phyloP scores from a whole-genome alignment of 495 filamentous ascomycete species.

The Rhypophila decipiens region DNA sequence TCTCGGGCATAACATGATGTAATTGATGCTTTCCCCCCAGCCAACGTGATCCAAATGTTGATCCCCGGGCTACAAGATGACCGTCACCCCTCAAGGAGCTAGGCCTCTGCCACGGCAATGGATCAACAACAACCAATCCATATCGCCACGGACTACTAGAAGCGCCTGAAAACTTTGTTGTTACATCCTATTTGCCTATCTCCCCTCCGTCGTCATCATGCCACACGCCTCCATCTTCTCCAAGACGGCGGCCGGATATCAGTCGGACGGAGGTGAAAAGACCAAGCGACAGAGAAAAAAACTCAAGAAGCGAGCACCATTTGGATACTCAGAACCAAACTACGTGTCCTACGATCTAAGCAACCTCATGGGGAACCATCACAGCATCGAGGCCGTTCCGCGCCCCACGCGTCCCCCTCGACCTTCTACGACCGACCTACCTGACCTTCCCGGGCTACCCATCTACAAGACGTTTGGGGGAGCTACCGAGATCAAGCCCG shows the following conservation, averaged over 20 bases:
- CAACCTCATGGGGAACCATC: constrained; percentile 8
- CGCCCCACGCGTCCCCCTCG: constrained; percentile 9
- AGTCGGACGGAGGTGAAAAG: not conserved
- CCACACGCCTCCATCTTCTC: not conserved
- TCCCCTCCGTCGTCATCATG: no score
- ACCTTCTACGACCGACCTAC: not conserved
- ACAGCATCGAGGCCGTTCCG: constrained; percentile 1
- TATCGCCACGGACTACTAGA: not conserved
- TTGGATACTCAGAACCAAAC: not conserved
- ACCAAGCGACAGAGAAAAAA: constrained; percentile 9
- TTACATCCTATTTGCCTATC: not conserved
- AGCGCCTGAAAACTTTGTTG: not conserved
- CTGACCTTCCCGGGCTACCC: constrained; percentile 11
- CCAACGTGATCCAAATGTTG: not conserved
- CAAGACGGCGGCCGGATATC: not conserved
- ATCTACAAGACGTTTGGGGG: constrained; percentile 12
- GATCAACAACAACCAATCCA: not conserved
- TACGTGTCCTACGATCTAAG: not conserved
- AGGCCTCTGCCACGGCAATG: not conserved
- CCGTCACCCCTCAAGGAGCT: not conserved
- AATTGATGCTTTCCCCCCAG: not conserved
- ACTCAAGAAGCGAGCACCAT: constrained; percentile 8
- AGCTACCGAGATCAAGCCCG: no score
- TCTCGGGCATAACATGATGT: not conserved
- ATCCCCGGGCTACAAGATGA: not conserved